These are phyloP conservation scores for Dictyostelium firmibasis DNA, from an alignment of 78 protist genomes.

Conservation along the genomic window DNA sequence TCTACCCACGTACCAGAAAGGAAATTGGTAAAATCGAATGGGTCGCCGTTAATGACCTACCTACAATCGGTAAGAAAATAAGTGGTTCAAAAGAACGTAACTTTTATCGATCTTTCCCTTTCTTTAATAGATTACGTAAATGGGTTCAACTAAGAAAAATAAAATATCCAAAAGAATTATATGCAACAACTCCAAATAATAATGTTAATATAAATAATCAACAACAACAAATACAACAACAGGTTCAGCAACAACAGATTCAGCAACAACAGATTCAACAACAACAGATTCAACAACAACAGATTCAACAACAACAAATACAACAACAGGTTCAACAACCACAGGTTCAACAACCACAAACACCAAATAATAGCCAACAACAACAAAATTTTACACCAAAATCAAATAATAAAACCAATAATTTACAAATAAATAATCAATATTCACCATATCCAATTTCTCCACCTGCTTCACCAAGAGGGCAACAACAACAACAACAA, in stretches of 20 bases:
- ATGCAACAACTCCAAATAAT: constrained; percentile 25
- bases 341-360: not conserved
- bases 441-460: constrained; percentile 69
- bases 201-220: not conserved
- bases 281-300: not conserved
- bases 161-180: constrained; percentile 40
- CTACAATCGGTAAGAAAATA: constrained; percentile 18
- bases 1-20: constrained; percentile 88
- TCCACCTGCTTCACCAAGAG: constrained; percentile 71
- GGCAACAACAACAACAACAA: not conserved
- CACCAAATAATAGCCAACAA: not conserved
- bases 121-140: constrained; percentile 52
- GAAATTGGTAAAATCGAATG: constrained; percentile 87
- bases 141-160: constrained; percentile 53
- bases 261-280: constrained; percentile 31
- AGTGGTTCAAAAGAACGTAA: constrained; percentile 34
- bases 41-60: constrained; percentile 57
- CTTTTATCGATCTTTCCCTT: constrained; percentile 67
- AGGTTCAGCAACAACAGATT: not conserved
- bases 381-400: not conserved
- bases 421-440: not conserved
- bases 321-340: not conserved
- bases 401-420: not conserved
- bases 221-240: not conserved
- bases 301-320: not conserved